Base-by-base conservation (phyloP, 768 basidiomycete species). In the Boletus rufocinnamomeus region DNA sequence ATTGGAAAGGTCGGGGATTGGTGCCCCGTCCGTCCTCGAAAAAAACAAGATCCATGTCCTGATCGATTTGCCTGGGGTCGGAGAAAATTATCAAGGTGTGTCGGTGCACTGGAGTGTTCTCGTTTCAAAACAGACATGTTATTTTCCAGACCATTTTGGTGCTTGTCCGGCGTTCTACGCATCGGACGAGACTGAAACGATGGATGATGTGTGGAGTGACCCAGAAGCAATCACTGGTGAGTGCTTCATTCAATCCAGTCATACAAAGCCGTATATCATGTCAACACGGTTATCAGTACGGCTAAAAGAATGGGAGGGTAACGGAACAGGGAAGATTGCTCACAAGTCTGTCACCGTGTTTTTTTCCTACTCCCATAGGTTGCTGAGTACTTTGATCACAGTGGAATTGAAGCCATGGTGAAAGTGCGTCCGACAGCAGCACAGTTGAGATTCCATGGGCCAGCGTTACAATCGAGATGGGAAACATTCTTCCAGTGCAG, bases 51-150 rank as follows among this genome's bases (percentile, higher is more conserved):
- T 93, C 44, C 58, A 66, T 10, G 72, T 78, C 53, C 44, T 83
- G 10, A 78, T 88, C 8, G 84, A 91, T 54, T 80, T 92, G 8
- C 89, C 89, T 6, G 88, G 87, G 8, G 91, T 95, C 0, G 91
- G 91, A n/a, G n/a, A n/a, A n/a, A n/a, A 90, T 61, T 84, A 82
- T 51, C 76, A 79, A 62, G 84, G 84, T 81, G 52, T 40, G 70
- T 63, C 19, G 0, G 0, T 21, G 5, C 2, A 4, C 5, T 4
- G 5, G 4, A 3, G 4, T 8, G 2, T 8, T 2, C 34, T 43
- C 6, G 6, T 38, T 17, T 38, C 27, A 8, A 16, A 10, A 11
- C n/a, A 32, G 11, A 30, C 1, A 8, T 5, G 0, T 14, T 32
- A 10, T 30, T 28, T 25, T 41, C 4, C 40, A 76, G 58, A 79